Evolutionary conservation across 1,284 basidiomycete species (phyloP), one percentile per base, ranked within the genome.

Genomic region (Xerocomus nothofagi): DNA sequence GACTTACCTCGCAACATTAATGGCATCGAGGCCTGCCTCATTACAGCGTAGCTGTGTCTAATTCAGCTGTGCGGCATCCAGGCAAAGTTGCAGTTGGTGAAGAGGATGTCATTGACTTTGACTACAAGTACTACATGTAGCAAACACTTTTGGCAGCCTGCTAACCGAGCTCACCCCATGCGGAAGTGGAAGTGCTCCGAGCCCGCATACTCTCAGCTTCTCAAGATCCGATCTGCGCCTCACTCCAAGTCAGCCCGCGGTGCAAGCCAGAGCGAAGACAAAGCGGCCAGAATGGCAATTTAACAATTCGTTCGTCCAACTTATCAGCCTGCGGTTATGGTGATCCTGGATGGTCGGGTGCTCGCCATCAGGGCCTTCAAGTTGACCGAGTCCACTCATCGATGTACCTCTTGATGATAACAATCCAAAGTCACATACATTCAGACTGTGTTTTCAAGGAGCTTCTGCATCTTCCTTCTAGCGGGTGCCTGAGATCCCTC

Each of bases 401-500:
- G 14, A 37, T 10, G 6, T 7, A 4, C 39, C 9, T 17, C 23
- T 39, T n/a, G 18, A 42, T 23, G 1, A 14, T 9, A 24, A 3
- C n/a, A 17, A 38, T 11, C 11, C 8, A 7, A 17, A 6, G 20
- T 14, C 21, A 14, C 14, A n/a, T 23, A 26, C 18, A 10, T 20
- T 24, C 29, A n/a, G 6, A 26, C 3, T 4, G 18, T 20, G 23
- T 14, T 12, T 21, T 17, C n/a, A n/a, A n/a, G n/a, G 15, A 26
- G 11, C 29, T 47, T n/a, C 15, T 14, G 21, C 18, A 6, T 34
- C 49, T 18, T 44, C 20, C 17, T 31, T 18, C 6, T 47, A 20
- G 23, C 49, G 18, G 31, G 39, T 56, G 26, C 39, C 51, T 34
- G 31, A 34, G 24, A 20, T 14, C n/a, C 33, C 21, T 53, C 36